Evolutionary conservation across 352 stramenopile genomes (phyloP).

Genomic region (Thalassiosira livingstoniorum): DNA sequence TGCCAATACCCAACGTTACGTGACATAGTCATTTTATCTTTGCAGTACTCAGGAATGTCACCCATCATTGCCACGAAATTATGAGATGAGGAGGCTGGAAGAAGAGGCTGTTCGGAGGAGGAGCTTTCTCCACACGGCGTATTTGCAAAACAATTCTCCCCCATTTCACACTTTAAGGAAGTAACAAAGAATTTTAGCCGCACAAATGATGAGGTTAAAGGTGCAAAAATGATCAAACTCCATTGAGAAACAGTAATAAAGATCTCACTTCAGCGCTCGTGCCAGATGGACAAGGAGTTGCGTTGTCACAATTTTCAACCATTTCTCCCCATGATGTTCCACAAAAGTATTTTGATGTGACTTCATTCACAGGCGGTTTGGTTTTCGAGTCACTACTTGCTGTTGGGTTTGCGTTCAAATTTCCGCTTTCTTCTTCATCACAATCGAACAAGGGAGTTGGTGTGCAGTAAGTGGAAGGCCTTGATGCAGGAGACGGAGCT

Average conservation of each 20-base stretch:
- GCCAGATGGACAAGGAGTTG: slow-evolving; percentile 76
- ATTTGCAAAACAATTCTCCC: slow-evolving; percentile 80
- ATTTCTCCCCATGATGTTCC: slow-evolving; percentile 76
- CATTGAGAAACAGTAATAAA: too few species aligned
- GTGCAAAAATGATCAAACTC: too few species aligned
- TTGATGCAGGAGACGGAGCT: not conserved
- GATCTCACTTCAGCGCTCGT: slow-evolving; percentile 69
- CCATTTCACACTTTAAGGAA: too few species aligned
- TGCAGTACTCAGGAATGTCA: slow-evolving; percentile 50
- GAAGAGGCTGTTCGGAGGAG: not conserved
- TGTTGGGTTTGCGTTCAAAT: too few species aligned
- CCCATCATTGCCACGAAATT: slow-evolving; percentile 65
- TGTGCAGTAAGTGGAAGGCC: too few species aligned
- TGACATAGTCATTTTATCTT: slow-evolving; percentile 55
- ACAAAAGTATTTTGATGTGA: slow-evolving; percentile 81
- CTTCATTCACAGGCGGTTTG: slow-evolving; percentile 36
- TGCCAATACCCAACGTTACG: slow-evolving; percentile 71
- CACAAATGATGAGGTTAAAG: too few species aligned
- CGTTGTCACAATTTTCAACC: slow-evolving; percentile 66
- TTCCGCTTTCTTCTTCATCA: too few species aligned
- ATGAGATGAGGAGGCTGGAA: slow-evolving; percentile 27
- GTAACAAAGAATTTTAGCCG: too few species aligned
- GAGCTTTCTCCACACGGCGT: slow-evolving; percentile 66
- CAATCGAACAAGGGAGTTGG: too few species aligned
- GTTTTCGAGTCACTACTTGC: too few species aligned